Percentiles rank a stretch among this genome's conserved stretches.
These are phyloP conservation scores for Mitragyna speciosa DNA, from an alignment of 257 asterid species.

Conservation along the genomic window DNA sequence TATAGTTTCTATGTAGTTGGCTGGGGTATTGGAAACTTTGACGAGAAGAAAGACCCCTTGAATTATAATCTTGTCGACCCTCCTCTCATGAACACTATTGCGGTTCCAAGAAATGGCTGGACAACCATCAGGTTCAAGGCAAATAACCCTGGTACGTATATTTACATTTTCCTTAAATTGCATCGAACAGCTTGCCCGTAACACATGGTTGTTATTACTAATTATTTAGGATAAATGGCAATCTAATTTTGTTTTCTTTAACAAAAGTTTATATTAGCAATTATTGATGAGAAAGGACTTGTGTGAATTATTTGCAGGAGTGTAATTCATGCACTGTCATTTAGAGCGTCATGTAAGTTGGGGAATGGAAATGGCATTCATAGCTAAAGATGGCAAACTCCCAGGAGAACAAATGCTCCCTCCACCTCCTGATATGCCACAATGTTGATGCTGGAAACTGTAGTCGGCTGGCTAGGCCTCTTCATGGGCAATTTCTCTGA, in stretches of 20 bases:
- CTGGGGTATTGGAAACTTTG: conserved; percentile 63
- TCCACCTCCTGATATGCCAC: conserved; percentile 31
- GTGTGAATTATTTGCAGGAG: conserved; percentile 10
- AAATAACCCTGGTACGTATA: conserved; percentile 64
- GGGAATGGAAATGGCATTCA: conserved; percentile 44
- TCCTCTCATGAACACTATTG: conserved; percentile 48
- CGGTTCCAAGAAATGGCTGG: conserved; percentile 66
- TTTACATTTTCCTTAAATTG: background rate
- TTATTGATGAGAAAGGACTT: no score
- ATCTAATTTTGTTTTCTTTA: no score
- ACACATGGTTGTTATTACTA: no score
- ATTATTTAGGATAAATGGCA: no score
- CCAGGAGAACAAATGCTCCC: conserved; percentile 16
- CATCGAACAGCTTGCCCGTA: no score
- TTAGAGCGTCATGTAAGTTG: conserved; percentile 33
- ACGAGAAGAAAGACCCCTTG: conserved; percentile 35
- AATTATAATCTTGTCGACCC: conserved; percentile 67
- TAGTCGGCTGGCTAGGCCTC: background rate
- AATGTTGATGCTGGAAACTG: conserved; percentile 4
- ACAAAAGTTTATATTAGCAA: no score
- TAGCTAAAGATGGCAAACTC: conserved; percentile 26
- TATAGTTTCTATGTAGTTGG: conserved; percentile 61
- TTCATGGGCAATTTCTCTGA: no score
- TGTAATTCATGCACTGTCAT: conserved; percentile 44
- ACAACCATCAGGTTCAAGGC: conserved; percentile 62